Percentiles rank a stretch among this genome's conserved stretches.
Conservation (phyloP, 345 rosid species). For the Trapa bicornis region DNA sequence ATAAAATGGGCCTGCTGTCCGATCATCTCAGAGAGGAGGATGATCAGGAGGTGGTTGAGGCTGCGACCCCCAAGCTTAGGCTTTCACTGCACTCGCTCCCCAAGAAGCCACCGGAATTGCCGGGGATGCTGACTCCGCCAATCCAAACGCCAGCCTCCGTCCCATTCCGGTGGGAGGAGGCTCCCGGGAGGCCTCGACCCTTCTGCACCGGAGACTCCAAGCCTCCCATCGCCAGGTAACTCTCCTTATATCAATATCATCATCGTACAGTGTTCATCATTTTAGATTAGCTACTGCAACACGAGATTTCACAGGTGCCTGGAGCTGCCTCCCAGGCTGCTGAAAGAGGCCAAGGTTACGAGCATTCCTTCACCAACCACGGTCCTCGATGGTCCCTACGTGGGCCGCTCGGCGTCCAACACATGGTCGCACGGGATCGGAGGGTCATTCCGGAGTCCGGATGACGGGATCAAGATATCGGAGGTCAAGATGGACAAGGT, state of each 20-base stretch:
- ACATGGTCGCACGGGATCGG: conserved; percentile 18
- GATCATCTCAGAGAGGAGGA: neutral
- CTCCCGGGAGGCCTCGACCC: conserved; percentile 71
- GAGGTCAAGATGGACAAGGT: conserved; percentile 13
- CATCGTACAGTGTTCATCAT: no score
- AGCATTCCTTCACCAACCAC: conserved; percentile 38
- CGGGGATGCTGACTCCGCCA: conserved; percentile 52
- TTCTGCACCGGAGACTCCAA: conserved; percentile 14
- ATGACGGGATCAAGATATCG: conserved; percentile 10
- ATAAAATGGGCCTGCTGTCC: neutral
- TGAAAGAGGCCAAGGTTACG: conserved; percentile 15
- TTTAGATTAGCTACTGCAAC: neutral
- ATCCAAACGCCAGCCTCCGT: conserved; percentile 38
- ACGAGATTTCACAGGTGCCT: conserved; percentile 11
- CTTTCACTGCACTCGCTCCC: conserved; percentile 49
- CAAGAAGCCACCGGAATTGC: conserved; percentile 22
- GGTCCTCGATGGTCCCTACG: conserved; percentile 44
- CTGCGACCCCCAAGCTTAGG: conserved; percentile 38
- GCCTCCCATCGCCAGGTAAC: conserved; percentile 5
- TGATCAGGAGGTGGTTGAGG: conserved; percentile 6
- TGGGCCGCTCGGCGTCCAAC: conserved; percentile 21
- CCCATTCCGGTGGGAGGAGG: conserved; percentile 92
- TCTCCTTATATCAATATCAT: neutral
- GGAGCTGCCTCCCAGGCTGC: conserved; percentile 62
- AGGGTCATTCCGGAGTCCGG: conserved; percentile 22